A percentile compares a stretch with the other conserved stretches of the same genome.
Evolutionary conservation across 2,329 filamentous ascomycete species (phyloP).

Genomic region (Arthrinium puccinioides): DNA sequence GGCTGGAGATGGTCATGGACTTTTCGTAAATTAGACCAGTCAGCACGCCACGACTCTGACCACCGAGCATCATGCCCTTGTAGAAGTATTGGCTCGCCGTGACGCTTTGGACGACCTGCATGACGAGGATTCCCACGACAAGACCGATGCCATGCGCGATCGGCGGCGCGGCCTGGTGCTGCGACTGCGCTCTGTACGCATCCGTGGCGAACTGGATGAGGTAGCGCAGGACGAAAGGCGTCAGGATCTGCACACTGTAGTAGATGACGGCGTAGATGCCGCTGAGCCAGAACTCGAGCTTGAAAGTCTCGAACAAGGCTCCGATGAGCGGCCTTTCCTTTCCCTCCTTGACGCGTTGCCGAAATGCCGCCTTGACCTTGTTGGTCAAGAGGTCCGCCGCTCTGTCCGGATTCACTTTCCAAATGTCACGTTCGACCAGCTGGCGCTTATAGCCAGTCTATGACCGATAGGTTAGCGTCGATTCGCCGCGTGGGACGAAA

Average conservation of each 20-base stretch:
- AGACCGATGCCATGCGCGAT: slow-evolving; percentile 75
- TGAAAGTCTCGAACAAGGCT: slow-evolving; percentile 82
- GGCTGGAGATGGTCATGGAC: slow-evolving; percentile 78
- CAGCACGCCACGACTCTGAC: slow-evolving; percentile 71
- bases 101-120: slow-evolving; percentile 79
- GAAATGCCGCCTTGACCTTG: slow-evolving; percentile 61
- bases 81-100: slow-evolving; percentile 89
- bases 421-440: slow-evolving; percentile 79
- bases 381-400: slow-evolving; percentile 62
- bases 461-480: slow-evolving; percentile 6
- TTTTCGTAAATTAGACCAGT: slow-evolving; percentile 90
- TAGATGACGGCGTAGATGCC: slow-evolving; percentile 69
- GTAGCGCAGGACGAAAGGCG: slow-evolving; percentile 79
- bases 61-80: slow-evolving; percentile 84
- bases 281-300: slow-evolving; percentile 75
- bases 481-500: slow-evolving; percentile 1
- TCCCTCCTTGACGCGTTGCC: slow-evolving; percentile 56
- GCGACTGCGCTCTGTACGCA: slow-evolving; percentile 60
- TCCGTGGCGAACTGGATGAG: slow-evolving; percentile 79
- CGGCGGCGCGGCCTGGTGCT: slow-evolving; percentile 47
- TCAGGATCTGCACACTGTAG: slow-evolving; percentile 68
- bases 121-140: slow-evolving; percentile 73
- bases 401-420: slow-evolving; percentile 77
- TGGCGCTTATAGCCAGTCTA: slow-evolving; percentile 78
- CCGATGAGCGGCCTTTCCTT: slow-evolving; percentile 68